Percentiles rank a stretch among this genome's conserved stretches.
Evolutionary conservation across 148 eudicot genomes (phyloP).

Genomic region (Fagopyrum homotropicum): DNA sequence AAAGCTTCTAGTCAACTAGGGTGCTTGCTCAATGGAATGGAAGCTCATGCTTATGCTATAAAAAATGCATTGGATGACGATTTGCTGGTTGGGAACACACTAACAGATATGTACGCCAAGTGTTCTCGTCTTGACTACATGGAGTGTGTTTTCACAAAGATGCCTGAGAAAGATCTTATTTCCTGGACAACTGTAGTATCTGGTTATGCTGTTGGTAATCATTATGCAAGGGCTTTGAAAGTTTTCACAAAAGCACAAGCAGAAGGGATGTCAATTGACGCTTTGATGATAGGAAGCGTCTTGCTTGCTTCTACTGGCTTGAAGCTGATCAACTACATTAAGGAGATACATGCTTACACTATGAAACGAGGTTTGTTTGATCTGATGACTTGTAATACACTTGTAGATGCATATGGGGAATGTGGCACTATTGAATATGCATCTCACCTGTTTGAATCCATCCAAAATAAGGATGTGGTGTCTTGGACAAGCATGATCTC

Average conservation of each 20-base stretch:
- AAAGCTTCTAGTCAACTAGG: slow-evolving; percentile 52
- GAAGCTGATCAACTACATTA: slow-evolving; percentile 48
- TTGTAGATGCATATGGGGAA: slow-evolving; percentile 65
- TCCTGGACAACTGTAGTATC: slow-evolving; percentile 77
- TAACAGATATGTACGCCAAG: slow-evolving; percentile 79
- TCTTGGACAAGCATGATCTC: slow-evolving; percentile 86
- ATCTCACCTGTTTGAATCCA: slow-evolving; percentile 36
- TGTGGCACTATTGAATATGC: slow-evolving; percentile 51
- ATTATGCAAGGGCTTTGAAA: slow-evolving; percentile 42
- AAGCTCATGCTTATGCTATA: slow-evolving; percentile 74
- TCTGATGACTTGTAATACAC: slow-evolving; percentile 44
- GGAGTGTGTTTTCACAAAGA: slow-evolving; percentile 47
- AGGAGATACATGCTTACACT: slow-evolving; percentile 63
- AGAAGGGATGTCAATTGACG: slow-evolving; percentile 37
- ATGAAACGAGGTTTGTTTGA: slow-evolving; percentile 50
- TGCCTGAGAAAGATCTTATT: slow-evolving; percentile 47
- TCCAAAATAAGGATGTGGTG: slow-evolving; percentile 52
- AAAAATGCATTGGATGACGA: slow-evolving; percentile 46
- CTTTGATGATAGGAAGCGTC: slow-evolving; percentile 67
- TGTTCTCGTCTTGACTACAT: slow-evolving; percentile 39
- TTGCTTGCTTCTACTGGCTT: slow-evolving; percentile 60
- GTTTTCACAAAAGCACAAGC: slow-evolving; percentile 43
- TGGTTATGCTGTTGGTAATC: slow-evolving; percentile 52
- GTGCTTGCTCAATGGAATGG: slow-evolving; percentile 60
- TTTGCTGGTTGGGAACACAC: slow-evolving; percentile 63